Evolutionary conservation across 768 basidiomycete genomes (phyloP).

Genomic region (Pulveroboletus ravenelii): DNA sequence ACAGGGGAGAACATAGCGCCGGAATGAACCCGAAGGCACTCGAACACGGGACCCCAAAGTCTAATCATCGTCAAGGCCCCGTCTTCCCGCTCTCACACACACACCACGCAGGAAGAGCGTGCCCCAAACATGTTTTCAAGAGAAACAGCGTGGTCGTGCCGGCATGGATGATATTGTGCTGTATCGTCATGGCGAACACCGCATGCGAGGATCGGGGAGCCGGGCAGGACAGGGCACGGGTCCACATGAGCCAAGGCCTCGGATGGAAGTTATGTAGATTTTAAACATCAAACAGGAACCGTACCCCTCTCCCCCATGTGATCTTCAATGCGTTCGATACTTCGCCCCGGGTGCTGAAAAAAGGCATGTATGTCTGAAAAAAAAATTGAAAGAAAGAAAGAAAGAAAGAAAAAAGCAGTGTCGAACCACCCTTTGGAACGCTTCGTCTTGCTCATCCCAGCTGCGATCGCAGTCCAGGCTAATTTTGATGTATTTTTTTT

Average conservation of each 20-base stretch:
- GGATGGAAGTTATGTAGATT: background rate
- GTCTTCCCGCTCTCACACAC: background rate
- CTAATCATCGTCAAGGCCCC: conserved; percentile 5
- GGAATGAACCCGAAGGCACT: too few species aligned
- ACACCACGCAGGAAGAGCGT: too few species aligned
- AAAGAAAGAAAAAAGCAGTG: background rate
- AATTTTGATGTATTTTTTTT: background rate
- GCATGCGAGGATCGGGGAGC: background rate
- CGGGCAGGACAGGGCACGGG: background rate
- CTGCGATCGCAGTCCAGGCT: conserved; percentile 5
- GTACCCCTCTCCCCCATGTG: background rate
- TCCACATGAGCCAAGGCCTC: background rate
- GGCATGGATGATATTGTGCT: too few species aligned
- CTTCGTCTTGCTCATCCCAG: conserved; percentile 1
- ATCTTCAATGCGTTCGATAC: background rate
- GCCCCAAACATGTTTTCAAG: conserved; percentile 7
- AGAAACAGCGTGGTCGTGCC: background rate
- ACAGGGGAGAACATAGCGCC: too few species aligned
- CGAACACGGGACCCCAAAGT: conserved; percentile 6
- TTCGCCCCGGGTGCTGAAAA: background rate
- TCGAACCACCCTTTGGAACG: background rate
- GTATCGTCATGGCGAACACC: background rate
- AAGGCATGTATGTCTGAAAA: background rate
- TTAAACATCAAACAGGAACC: conserved; percentile 1
- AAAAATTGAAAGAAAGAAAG: background rate